Base-by-base conservation (phyloP, 495 filamentous ascomycete species). In the Cudoniella acicularis region DNA sequence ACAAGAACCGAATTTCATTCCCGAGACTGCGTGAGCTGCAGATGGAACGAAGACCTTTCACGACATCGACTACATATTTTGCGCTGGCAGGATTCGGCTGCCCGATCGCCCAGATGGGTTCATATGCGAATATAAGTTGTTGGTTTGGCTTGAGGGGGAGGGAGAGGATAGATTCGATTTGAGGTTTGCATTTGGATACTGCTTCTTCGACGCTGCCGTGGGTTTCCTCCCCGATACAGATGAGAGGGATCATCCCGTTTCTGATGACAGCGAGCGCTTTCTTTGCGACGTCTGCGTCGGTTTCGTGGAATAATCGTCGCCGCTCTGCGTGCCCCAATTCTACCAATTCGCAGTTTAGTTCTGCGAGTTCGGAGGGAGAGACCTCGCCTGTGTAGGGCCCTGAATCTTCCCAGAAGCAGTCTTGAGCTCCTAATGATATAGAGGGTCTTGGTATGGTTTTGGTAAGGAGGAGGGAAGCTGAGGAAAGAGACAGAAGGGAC, bases 41-140 rank as follows among this genome's bases (percentile, higher is more conserved):
- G 10, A 82, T 68, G 1, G 65, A 63, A 40, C 84, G 76, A 43
- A 95, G 74, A 6, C 78, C 78, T 61, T 77, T 74, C 48, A 87
- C 83, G n/a, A 92, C 89, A 30, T 75, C 79, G 2, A 81, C 76
- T 2, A 96, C 89, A 71, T 94, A 85, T 56, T 87, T 83, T 24
- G 82, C 79, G 9, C 75, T 74, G 2, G 91, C 91, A n/a, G 90
- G 90, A 62, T 83, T 76, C 0, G 75, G 73, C 24, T 88, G 80
- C 2, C 90, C 90, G 71, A 95, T 95, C 0, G 90, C 90, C 90
- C 90, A 95, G 0, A 93, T 88, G 10, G 90, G 90, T 75, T 96
- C 91, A 68, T 96, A 96, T 2, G 90, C 91, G 41, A 94, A 78
- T 13, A 92, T 83, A 18, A 93, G 80, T n/a, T 91, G 83, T 1